Evolutionary conservation across 2,329 filamentous ascomycete genomes (phyloP), one percentile per base, ranked within the genome.

Genomic region (Colletotrichum filicis): DNA sequence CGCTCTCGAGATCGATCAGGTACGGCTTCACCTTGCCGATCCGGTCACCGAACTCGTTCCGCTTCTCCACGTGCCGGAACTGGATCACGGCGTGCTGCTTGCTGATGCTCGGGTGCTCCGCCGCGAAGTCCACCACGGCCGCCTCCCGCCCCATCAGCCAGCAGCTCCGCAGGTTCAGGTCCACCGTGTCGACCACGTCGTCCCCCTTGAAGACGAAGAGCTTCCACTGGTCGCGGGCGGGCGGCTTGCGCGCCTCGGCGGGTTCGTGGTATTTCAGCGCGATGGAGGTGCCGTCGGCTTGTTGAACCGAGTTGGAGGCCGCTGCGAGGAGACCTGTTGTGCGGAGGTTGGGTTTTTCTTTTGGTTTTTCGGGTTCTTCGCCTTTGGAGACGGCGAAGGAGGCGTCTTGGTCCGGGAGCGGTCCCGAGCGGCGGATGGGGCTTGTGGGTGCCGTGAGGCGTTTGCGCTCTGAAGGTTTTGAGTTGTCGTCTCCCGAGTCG

Each of bases 261-360:
- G 97, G 97, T 83, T 99, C 97, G 84, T 98, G 94, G 82, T 99
- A 99, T 85, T 98, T 98, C 59, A 99, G 89, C 3, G 94, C 91
- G 67, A 98, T 92, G 26, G 89, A 89, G 4, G 92, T 93, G 70
- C 94, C 94, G 78, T 91, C 91, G 30, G 90, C 90, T 75, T 97
- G 91, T 8, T 91, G 91, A 22, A 92, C 83, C 2, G 90, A 86
- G 81, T 99, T 98, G 64, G 95, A 95, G 75, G 95, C 95, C 57
- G 95, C 94, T 3, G 97, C 97, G 22, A 99, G 87, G 8, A 93
- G 87, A 32, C 97, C 97, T 0, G 95, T 95, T 42, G 88, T 90
- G 24, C 89, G 90, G 82, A 93, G 97, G 82, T 98, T 99, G 53
- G 95, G 94, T 82, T 95, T 95, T 81, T 98, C 92, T 79, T 97